A percentile compares a stretch with the other conserved stretches of the same genome.
These are phyloP conservation scores for Boletellus ananas DNA, from an alignment of 768 basidiomycete genomes.

Conservation along the genomic window DNA sequence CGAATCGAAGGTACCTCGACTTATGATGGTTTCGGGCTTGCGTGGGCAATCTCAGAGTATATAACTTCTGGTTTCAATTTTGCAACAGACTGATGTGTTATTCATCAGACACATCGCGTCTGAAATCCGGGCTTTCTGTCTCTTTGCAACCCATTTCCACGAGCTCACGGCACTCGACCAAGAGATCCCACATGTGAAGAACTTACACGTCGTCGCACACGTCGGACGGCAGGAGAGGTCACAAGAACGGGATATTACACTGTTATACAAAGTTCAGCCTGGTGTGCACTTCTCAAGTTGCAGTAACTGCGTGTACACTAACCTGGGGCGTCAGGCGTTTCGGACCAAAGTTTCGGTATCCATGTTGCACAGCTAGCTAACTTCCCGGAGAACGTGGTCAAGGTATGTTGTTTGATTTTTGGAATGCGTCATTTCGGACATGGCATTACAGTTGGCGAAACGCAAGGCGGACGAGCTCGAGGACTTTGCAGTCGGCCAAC, in stretches of 20 bases:
- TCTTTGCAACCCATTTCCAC: slow-evolving; percentile 98
- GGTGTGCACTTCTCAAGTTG: slow-evolving; percentile 45
- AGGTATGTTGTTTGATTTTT: slow-evolving; percentile 43
- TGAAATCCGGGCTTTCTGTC: slow-evolving; percentile 86
- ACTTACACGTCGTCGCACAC: slow-evolving; percentile 93
- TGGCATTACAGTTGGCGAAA: slow-evolving; percentile 65
- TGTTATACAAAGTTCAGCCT: slow-evolving; percentile 71
- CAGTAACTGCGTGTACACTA: neutral
- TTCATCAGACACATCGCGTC: slow-evolving; percentile 81
- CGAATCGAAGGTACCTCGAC: slow-evolving; percentile 75
- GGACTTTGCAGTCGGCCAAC: slow-evolving; percentile 59
- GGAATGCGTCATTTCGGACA: neutral
- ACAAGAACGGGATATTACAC: slow-evolving; percentile 72
- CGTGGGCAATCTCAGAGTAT: slow-evolving; percentile 98
- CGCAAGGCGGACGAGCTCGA: slow-evolving; percentile 89
- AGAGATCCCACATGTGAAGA: slow-evolving; percentile 82
- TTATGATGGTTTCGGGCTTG: slow-evolving; percentile 95
- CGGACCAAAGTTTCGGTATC: slow-evolving; percentile 97
- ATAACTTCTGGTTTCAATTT: slow-evolving; percentile 14
- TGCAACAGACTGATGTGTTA: neutral
- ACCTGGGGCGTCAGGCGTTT: slow-evolving; percentile 54
- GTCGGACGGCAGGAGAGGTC: slow-evolving; percentile 52
- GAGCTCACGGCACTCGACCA: slow-evolving; percentile 92
- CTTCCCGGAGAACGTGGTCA: slow-evolving; percentile 92
- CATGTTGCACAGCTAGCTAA: slow-evolving; percentile 97